These are phyloP conservation scores for Termitomyces sp. DNA, from an alignment of 1,284 basidiomycete genomes.

Conservation along the genomic window DNA sequence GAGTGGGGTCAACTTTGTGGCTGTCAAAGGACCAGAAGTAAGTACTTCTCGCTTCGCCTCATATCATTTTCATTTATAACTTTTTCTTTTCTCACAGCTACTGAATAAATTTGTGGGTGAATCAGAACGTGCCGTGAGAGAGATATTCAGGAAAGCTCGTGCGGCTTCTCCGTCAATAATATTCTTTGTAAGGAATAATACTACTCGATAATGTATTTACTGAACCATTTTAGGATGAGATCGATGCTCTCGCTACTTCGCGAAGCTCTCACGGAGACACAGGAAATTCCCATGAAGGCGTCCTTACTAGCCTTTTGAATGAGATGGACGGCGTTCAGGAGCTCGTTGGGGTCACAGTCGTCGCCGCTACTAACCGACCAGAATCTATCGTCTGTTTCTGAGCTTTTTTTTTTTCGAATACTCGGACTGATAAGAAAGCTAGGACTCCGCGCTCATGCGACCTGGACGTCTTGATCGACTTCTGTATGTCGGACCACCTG, in stretches of 20 bases:
- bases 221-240: slow-evolving; percentile 73
- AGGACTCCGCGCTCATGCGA: slow-evolving; percentile 94
- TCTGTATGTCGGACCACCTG: slow-evolving; percentile 91
- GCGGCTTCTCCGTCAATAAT: slow-evolving; percentile 92
- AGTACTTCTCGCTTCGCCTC: slow-evolving; percentile 7
- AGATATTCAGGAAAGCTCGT: slow-evolving; percentile 93
- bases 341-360: slow-evolving; percentile 85
- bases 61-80: not conserved
- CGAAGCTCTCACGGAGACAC: slow-evolving; percentile 59
- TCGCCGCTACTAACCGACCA: slow-evolving; percentile 96
- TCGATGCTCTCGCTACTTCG: slow-evolving; percentile 88
- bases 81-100: slow-evolving; percentile 45
- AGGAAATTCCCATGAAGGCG: slow-evolving; percentile 70
- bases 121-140: slow-evolving; percentile 90
- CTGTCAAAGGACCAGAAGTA: slow-evolving; percentile 97
- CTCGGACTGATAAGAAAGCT: slow-evolving; percentile 5
- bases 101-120: slow-evolving; percentile 98
- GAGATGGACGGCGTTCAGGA: slow-evolving; percentile 99
- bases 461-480: slow-evolving; percentile 96
- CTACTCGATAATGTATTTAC: not conserved
- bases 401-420: not conserved
- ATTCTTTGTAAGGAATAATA: slow-evolving; percentile 77
- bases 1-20: slow-evolving; percentile 94
- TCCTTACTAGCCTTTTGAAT: slow-evolving; percentile 90
- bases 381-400: slow-evolving; percentile 73